A percentile compares a stretch with the other conserved stretches of the same genome.
phyloP scores from a whole-genome alignment of 805 yeast species.

The Ogataea siamensis region DNA sequence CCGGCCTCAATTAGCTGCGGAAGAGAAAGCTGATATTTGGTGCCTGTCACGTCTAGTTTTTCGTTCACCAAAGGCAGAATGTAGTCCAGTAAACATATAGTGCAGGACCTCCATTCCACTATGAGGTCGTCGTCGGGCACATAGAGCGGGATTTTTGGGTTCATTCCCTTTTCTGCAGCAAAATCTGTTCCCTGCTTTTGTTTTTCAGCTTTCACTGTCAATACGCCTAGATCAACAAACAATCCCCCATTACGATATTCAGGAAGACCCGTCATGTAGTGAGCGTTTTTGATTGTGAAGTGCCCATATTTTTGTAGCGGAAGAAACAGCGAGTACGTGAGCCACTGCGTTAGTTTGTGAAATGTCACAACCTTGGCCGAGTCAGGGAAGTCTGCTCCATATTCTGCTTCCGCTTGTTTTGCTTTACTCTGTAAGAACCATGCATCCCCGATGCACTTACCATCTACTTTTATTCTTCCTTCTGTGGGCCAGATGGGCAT shows the following conservation, averaged over 20 bases:
- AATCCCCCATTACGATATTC: constrained; percentile 67
- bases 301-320: constrained; percentile 50
- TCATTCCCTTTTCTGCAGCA: constrained; percentile 31
- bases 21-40: constrained; percentile 37
- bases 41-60: constrained; percentile 35
- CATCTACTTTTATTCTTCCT: constrained; percentile 51
- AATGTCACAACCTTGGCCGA: constrained; percentile 51
- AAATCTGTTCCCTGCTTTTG: constrained; percentile 38
- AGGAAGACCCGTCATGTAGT: constrained; percentile 54
- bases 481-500: constrained; percentile 59
- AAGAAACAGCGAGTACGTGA: constrained; percentile 56
- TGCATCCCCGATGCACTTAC: constrained; percentile 58
- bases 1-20: constrained; percentile 70
- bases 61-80: constrained; percentile 52
- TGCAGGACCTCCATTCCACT: constrained; percentile 67
- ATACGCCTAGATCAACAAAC: constrained; percentile 53
- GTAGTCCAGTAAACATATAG: constrained; percentile 54
- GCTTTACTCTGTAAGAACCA: constrained; percentile 46
- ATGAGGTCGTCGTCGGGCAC: constrained; percentile 56
- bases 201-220: constrained; percentile 44
- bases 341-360: constrained; percentile 68
- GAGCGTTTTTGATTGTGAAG: constrained; percentile 38
- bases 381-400: constrained; percentile 30
- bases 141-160: constrained; percentile 45
- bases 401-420: constrained; percentile 18